A percentile compares a stretch with the other conserved stretches of the same genome.
These are phyloP conservation scores for Wallacemonas collosoma DNA, from an alignment of 208 protist species.

Conservation along the genomic window DNA sequence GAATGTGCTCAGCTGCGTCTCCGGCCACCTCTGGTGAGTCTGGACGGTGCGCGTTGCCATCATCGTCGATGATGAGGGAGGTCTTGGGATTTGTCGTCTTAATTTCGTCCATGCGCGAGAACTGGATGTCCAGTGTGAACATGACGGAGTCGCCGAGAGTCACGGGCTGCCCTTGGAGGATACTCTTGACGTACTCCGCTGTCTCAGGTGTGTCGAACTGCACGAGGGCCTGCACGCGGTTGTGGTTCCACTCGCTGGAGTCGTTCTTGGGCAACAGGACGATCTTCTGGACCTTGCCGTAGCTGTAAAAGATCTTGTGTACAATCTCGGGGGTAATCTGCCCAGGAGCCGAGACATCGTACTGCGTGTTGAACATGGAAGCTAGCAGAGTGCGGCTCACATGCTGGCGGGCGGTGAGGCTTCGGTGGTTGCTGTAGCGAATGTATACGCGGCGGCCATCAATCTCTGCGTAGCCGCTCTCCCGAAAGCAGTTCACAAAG, in stretches of 20 bases:
- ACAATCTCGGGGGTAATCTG: constrained; percentile 91
- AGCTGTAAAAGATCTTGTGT: constrained; percentile 90
- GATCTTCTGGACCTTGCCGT: constrained; percentile 87
- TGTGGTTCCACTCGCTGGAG: constrained; percentile 87
- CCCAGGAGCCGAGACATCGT: constrained; percentile 82
- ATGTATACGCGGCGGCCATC: constrained; percentile 92
- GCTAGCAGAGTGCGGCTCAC: constrained; percentile 87
- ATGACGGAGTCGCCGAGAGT: constrained; percentile 85
- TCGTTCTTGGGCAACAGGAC: constrained; percentile 93
- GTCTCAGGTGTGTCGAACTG: constrained; percentile 83
- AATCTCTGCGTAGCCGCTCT: constrained; percentile 88
- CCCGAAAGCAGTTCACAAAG: constrained; percentile 88
- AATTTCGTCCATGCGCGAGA: constrained; percentile 90
- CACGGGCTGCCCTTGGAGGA: constrained; percentile 90
- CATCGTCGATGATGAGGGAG: constrained; percentile 79
- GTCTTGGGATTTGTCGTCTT: constrained; percentile 85
- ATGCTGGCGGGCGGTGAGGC: constrained; percentile 89
- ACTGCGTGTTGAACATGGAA: constrained; percentile 94
- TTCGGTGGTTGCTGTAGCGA: constrained; percentile 89
- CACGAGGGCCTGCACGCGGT: constrained; percentile 90
- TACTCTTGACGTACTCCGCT: constrained; percentile 89
- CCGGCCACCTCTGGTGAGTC: constrained; percentile 1
- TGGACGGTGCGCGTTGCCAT: constrained; percentile 61
- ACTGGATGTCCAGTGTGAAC: constrained; percentile 93
- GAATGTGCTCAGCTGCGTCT: neutral